Evolutionary conservation across 345 rosid genomes (phyloP).

Genomic region (Sonneratia caseolaris): DNA sequence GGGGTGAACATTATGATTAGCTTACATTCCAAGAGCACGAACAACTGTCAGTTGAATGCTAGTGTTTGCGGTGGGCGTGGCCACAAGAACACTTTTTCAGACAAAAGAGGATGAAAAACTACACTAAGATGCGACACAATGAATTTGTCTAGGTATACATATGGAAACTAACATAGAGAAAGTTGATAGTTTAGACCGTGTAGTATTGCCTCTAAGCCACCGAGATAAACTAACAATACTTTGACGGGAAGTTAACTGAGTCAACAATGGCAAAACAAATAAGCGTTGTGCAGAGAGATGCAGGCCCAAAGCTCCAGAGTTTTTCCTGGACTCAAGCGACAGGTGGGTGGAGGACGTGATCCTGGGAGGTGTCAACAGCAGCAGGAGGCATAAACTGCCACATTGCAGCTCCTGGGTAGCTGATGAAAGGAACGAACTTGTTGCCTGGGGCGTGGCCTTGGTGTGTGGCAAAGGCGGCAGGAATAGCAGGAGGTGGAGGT

Average conservation of each 20-base stretch:
- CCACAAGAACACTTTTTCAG: neutral
- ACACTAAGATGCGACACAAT: slow-evolving; percentile 1
- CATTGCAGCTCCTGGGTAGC: slow-evolving; percentile 97
- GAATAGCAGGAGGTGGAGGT: slow-evolving; percentile 46
- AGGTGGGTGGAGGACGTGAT: slow-evolving; percentile 89
- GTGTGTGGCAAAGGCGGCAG: slow-evolving; percentile 50
- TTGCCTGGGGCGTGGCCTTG: slow-evolving; percentile 82
- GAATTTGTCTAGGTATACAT: slow-evolving; percentile 36
- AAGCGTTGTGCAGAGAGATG: neutral
- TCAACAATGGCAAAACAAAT: slow-evolving; percentile 7
- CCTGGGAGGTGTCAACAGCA: slow-evolving; percentile 88
- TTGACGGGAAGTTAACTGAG: neutral
- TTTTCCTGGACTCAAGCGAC: slow-evolving; percentile 43
- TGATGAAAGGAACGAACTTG: slow-evolving; percentile 78
- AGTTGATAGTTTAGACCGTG: neutral
- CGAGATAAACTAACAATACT: neutral
- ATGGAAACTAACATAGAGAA: neutral
- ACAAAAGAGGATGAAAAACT: neutral
- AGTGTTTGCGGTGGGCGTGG: neutral
- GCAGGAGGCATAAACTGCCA: slow-evolving; percentile 99
- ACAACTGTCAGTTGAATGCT: neutral
- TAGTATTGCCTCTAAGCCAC: neutral
- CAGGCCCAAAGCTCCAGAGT: neutral
- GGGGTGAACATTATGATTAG: neutral
- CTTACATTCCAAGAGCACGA: neutral